Base-by-base conservation (phyloP, 177 flowering plant species). In the Vitis hybrid region DNA sequence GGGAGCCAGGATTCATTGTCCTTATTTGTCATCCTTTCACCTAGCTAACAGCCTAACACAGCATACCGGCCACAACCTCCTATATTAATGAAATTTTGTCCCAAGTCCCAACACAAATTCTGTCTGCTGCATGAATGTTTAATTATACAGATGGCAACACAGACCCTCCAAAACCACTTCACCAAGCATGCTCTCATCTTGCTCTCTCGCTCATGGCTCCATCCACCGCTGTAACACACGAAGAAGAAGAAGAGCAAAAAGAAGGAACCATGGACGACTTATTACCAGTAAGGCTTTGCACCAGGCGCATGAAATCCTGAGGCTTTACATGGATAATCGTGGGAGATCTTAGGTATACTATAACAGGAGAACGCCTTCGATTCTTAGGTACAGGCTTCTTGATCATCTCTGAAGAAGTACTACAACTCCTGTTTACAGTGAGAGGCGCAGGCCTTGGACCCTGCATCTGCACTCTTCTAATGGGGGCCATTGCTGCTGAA, bases 241-340 rank as follows among this genome's bases (percentile, higher is more conserved):
- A 11, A 13, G 18, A 57, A 64, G 66, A 17, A 52, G 61, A 64
- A 4, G 55, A 12, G 2, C 32, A 56, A 9, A n/a, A 19, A 2
- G 30, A n/a, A n/a, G 5, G 10, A 21, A 68, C 1, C 15, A 30
- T 10, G 26, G 23, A 5, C 12, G 3, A 21, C 11, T 32, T 52
- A 4, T 77, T 81, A 2, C 86, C 86, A 0, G 87, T 84, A 0
- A 84, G 82, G 1, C 71, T 67, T 49, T 84, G 87, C 62, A 84
- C 87, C 9, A 75, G 15, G 11, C 52, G 54, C 84, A 52, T 79
- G 72, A 84, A 84, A 26, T 84, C 79, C 9, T 78, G 75, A 23
- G 84, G 78, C 7, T 52, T 57, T 1, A 76, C 81, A 11, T 78
- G 82, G 15, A 81, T 75, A 18, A 80, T 64, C 66, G 75, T 69